These are phyloP conservation scores for Massarina eburnea DNA, from an alignment of 2,329 filamentous ascomycete genomes.

Conservation along the genomic window DNA sequence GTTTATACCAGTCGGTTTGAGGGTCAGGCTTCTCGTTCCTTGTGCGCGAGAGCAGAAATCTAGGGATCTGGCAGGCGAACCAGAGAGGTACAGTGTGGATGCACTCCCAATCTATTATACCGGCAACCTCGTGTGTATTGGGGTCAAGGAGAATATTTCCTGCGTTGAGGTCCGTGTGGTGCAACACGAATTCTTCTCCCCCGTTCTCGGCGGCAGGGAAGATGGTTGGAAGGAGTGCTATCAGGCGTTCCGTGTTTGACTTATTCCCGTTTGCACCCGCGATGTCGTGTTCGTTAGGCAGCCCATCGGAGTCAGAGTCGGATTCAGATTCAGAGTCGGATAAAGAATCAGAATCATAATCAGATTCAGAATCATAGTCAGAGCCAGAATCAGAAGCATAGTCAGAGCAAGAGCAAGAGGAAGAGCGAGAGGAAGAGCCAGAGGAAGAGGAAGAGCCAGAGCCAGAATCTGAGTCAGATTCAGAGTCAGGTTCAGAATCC, in stretches of 20 bases:
- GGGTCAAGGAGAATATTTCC: constrained; percentile 14
- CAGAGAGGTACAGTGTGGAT: constrained; percentile 10
- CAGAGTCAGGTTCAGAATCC: too few relatives aligned
- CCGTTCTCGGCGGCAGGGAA: constrained; percentile 1
- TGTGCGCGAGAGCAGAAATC: constrained; percentile 6
- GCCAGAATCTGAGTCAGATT: too few relatives aligned
- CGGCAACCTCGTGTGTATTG: constrained; percentile 4
- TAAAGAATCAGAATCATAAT: too few relatives aligned
- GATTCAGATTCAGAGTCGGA: too few relatives aligned
- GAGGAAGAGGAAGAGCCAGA: too few relatives aligned
- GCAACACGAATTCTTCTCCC: constrained; percentile 4
- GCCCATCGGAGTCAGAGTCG: too few relatives aligned
- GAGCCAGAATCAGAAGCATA: too few relatives aligned
- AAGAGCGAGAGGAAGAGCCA: too few relatives aligned
- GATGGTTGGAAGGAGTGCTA: background rate
- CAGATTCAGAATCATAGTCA: too few relatives aligned
- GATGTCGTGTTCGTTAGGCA: background rate
- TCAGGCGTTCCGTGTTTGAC: background rate
- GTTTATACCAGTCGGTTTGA: background rate
- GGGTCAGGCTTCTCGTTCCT: background rate
- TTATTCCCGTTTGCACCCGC: background rate
- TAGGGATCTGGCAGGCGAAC: constrained; percentile 12
- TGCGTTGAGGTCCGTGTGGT: constrained; percentile 7
- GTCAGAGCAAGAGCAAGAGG: too few relatives aligned
- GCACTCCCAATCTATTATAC: constrained; percentile 19